Percentiles rank a stretch among this genome's conserved stretches.
Conservation (phyloP, 2,329 filamentous ascomycete genomes). For the Trichoderma atrobrunneum region DNA sequence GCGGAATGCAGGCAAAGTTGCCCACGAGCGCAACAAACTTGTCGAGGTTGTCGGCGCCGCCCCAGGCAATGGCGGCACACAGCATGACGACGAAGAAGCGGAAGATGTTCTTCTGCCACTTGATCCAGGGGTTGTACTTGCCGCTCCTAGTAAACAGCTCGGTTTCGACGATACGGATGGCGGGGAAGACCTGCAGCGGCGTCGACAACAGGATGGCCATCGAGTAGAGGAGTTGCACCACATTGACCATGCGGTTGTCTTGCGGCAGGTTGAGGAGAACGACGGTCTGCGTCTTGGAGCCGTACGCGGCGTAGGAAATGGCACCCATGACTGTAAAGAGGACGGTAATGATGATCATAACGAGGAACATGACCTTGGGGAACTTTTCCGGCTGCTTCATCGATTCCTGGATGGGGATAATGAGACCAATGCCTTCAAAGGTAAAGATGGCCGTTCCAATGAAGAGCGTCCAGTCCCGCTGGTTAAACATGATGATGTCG, state of each 20-base stretch:
- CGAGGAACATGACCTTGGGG: constrained; percentile 77
- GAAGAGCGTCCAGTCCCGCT: constrained; percentile 90
- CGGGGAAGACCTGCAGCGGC: constrained; percentile 93
- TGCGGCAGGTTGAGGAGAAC: constrained; percentile 95
- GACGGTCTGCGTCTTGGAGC: constrained; percentile 92
- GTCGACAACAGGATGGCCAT: constrained; percentile 94
- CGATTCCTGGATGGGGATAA: constrained; percentile 96
- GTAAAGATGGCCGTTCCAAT: constrained; percentile 99
- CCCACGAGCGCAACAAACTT: constrained; percentile 97
- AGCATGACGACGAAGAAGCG: constrained; percentile 88
- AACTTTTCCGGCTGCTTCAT: constrained; percentile 93
- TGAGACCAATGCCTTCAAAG: constrained; percentile 94
- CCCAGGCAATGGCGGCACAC: constrained; percentile 86
- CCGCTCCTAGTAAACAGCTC: constrained; percentile 90
- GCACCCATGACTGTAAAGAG: constrained; percentile 90
- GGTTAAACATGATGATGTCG: constrained; percentile 89
- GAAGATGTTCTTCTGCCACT: constrained; percentile 99
- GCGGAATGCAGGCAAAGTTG: constrained; percentile 94
- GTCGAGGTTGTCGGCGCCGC: constrained; percentile 87
- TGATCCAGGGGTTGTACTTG: constrained; percentile 97
- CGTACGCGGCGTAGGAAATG: constrained; percentile 92
- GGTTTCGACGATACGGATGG: constrained; percentile 94
- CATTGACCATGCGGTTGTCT: constrained; percentile 92
- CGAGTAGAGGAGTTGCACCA: constrained; percentile 95
- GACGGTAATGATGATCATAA: constrained; percentile 94